Percentiles rank a stretch among this genome's conserved stretches.
phyloP scores from a whole-genome alignment of 495 filamentous ascomycete genomes.

The Penicillium manginii region DNA sequence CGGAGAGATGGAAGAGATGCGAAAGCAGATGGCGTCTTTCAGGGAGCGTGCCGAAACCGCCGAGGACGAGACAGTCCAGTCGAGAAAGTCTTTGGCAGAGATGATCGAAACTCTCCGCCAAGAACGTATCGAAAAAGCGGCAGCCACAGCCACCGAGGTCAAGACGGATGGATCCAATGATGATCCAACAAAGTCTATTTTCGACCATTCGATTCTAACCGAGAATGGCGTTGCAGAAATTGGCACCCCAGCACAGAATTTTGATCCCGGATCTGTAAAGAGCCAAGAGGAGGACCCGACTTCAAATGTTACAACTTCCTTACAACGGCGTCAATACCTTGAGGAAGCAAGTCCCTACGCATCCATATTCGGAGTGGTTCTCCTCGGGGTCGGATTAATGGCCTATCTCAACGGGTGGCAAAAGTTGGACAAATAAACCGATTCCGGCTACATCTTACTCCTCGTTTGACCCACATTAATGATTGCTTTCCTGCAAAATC shows the following conservation, averaged over 20 bases:
- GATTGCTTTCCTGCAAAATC: conserved; percentile 21
- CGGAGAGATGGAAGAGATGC: conserved; percentile 81
- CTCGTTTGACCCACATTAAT: conserved; percentile 18
- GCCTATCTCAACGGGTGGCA: conserved; percentile 91
- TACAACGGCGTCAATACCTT: conserved; percentile 45
- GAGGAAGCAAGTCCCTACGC: conserved; percentile 78
- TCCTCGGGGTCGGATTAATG: conserved; percentile 91
- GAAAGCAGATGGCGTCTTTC: conserved; percentile 76
- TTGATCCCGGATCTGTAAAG: conserved; percentile 34
- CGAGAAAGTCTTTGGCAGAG: conserved; percentile 76
- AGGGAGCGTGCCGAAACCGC: conserved; percentile 77
- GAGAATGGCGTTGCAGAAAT: conserved; percentile 16
- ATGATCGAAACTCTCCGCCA: conserved; percentile 83
- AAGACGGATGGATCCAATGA: conserved; percentile 12
- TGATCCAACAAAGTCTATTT: conserved; percentile 7
- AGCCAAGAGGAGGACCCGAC: conserved; percentile 43
- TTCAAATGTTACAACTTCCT: conserved; percentile 45
- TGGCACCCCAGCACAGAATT: conserved; percentile 22
- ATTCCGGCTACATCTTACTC: conserved; percentile 4
- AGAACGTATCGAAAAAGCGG: conserved; percentile 53
- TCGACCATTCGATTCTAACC: conserved; percentile 5
- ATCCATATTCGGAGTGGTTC: conserved; percentile 85
- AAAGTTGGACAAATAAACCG: conserved; percentile 61
- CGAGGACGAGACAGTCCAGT: conserved; percentile 69
- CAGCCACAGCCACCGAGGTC: not conserved